Conservation (phyloP, 2,329 filamentous ascomycete species). For the Huntiella moniliformis region DNA sequence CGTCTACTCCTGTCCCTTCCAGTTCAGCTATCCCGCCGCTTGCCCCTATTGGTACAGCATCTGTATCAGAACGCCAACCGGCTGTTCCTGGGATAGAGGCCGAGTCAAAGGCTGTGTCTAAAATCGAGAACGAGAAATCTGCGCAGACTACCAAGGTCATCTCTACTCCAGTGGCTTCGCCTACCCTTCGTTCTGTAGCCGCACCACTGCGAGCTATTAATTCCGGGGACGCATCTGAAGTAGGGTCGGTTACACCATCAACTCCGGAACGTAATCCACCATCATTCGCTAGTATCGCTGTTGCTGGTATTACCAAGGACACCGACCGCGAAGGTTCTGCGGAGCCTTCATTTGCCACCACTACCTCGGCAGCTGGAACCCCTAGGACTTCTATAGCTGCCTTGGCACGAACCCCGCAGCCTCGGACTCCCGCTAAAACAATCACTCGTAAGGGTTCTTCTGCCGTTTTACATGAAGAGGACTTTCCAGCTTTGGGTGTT, state of each 20-base stretch:
- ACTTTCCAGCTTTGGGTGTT: constrained; percentile 29
- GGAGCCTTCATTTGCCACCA: too few relatives aligned
- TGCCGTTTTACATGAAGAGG: constrained; percentile 34
- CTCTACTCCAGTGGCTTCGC: neutral
- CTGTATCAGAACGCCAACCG: too few relatives aligned
- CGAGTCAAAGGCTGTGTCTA: too few relatives aligned
- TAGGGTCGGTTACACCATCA: neutral
- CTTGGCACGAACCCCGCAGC: constrained; percentile 6
- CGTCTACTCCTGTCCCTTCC: too few relatives aligned
- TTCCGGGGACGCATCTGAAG: neutral
- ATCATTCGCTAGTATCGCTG: constrained; percentile 5
- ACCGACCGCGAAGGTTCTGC: too few relatives aligned
- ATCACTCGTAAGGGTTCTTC: neutral
- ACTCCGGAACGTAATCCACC: constrained; percentile 6
- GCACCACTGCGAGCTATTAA: neutral
- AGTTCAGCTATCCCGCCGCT: too few relatives aligned
- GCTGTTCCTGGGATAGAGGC: too few relatives aligned
- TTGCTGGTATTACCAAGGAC: neutral
- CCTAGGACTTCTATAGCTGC: too few relatives aligned
- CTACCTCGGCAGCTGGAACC: too few relatives aligned
- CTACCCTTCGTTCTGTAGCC: neutral
- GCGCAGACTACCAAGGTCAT: neutral
- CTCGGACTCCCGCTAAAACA: constrained; percentile 13
- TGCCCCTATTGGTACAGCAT: too few relatives aligned
- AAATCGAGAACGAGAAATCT: too few relatives aligned